These are phyloP conservation scores for Elaeis guineensis DNA, from an alignment of 176 grass and related monocot genomes.

Conservation along the genomic window DNA sequence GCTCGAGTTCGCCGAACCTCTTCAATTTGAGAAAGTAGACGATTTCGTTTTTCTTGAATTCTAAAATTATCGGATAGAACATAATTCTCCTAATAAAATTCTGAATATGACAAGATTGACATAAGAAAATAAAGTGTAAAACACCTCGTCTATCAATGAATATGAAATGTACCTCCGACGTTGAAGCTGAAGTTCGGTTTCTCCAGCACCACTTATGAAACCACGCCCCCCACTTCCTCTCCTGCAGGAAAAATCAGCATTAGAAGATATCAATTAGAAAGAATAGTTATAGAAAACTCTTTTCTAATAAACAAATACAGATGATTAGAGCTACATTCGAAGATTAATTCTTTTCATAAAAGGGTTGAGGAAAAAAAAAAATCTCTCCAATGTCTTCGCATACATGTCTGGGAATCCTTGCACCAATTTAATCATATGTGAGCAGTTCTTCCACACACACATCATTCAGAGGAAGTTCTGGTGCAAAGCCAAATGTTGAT, in stretches of 20 bases:
- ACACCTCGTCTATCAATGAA: conserved; percentile 11
- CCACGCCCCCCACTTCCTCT: conserved; percentile 85
- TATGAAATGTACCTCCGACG: conserved; percentile 60
- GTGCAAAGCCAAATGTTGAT: too few species aligned
- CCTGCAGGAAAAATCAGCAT: conserved; percentile 39
- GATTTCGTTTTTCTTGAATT: conserved; percentile 67
- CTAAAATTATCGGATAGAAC: conserved; percentile 29
- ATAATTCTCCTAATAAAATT: not conserved
- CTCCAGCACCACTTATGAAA: conserved; percentile 90
- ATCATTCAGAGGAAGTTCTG: too few species aligned
- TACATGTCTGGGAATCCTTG: too few species aligned
- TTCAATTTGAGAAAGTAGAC: conserved; percentile 68
- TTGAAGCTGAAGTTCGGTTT: conserved; percentile 97
- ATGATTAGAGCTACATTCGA: too few species aligned
- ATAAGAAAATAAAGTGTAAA: not conserved
- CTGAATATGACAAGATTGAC: conserved; percentile 1
- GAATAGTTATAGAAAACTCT: not conserved
- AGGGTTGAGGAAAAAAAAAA: too few species aligned
- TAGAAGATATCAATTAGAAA: not conserved
- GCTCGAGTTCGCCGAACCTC: conserved; percentile 72
- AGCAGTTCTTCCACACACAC: too few species aligned
- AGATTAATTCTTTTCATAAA: too few species aligned
- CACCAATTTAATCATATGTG: too few species aligned
- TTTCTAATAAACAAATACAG: not conserved
- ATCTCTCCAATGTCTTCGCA: too few species aligned